Base-by-base conservation (phyloP, 2,329 filamentous ascomycete genomes). In the Fusarium sterilihyphosum region DNA sequence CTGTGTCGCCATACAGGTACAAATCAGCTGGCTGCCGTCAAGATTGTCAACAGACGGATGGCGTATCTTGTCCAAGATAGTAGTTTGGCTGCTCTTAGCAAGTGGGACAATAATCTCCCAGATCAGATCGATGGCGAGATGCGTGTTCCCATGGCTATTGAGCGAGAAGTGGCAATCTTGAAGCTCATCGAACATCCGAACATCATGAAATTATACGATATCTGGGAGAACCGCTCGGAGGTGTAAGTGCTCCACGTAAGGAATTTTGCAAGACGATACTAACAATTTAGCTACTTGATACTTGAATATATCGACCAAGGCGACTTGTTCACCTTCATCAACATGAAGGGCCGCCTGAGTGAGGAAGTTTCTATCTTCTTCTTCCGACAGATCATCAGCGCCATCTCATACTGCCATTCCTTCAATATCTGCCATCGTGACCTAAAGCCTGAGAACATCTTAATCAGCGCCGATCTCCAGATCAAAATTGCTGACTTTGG, bases 401-500 rank as follows among this genome's bases (percentile, higher is more conserved):
- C 94, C 2, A 88, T 99, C 58, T 91, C 95, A 7, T 98, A 98
- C 83, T 97, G 95, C 77, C 96, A 99, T 83, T 91, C 93, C 6
- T 94, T 98, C 84, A 95, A 96, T 77, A 98, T 99, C 73, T 98
- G 95, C 81, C 96, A 99, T 81, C 93, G 96, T 31, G 96, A 99
- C 78, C 87, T 99, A 61, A 99, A 99, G 83, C 96, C 95, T 0
- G 96, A 99, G 83, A 99, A 99, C 78, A 98, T 99, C 52, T 87
- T 99, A 24, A 88, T 99, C 58, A 95, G 95, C 65, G 86, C 86
- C 7, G 86, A 92, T 53, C 89, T 92, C 61, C 91, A 93, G 66
- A 91, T 98, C 82, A 99, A 98, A 84, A 92, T 99, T 77, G 96
- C 96, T 59, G 96, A 99, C 82, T 99, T 99, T 82, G 96, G 96